Evolutionary conservation across 805 yeast species (phyloP).

Genomic region (Sugiyamaella mastotermitis): DNA sequence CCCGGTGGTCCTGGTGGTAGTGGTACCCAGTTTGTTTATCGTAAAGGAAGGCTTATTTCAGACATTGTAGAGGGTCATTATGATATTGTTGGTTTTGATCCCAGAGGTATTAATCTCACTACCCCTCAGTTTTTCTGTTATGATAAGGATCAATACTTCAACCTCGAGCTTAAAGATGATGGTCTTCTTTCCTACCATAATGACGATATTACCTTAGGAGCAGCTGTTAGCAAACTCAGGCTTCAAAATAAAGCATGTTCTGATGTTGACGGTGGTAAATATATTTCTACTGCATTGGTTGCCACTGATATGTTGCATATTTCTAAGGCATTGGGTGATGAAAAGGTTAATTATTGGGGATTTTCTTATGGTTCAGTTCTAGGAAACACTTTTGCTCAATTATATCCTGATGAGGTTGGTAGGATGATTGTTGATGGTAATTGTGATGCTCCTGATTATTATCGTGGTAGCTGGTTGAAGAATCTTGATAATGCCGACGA

Average conservation of each 20-base stretch:
- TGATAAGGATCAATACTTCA: constrained; percentile 2
- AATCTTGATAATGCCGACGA: constrained; percentile 18
- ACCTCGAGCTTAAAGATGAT: background rate
- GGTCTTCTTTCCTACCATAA: constrained; percentile 2
- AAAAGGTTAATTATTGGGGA: constrained; percentile 24
- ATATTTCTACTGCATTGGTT: constrained; percentile 19
- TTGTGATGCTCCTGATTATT: constrained; percentile 17
- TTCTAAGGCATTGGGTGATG: constrained; percentile 21
- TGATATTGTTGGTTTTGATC: constrained; percentile 22
- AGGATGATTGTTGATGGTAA: constrained; percentile 22
- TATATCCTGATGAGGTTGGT: constrained; percentile 19
- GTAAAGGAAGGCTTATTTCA: constrained; percentile 12
- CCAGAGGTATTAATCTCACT: constrained; percentile 21
- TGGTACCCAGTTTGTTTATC: constrained; percentile 13
- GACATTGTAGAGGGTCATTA: constrained; percentile 12
- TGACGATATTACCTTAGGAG: constrained; percentile 14
- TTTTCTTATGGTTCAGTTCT: constrained; percentile 22
- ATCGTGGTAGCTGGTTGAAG: constrained; percentile 17
- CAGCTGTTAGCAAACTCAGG: constrained; percentile 9
- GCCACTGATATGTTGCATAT: constrained; percentile 22
- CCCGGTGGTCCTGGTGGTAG: constrained; percentile 26
- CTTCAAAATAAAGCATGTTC: constrained; percentile 16
- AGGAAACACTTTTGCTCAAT: constrained; percentile 22
- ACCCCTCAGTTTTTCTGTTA: constrained; percentile 16
- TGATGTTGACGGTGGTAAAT: constrained; percentile 9